A percentile compares a stretch with the other conserved stretches of the same genome.
These are phyloP conservation scores for Cydonia oblonga DNA, from an alignment of 331 rosid species.

Conservation along the genomic window DNA sequence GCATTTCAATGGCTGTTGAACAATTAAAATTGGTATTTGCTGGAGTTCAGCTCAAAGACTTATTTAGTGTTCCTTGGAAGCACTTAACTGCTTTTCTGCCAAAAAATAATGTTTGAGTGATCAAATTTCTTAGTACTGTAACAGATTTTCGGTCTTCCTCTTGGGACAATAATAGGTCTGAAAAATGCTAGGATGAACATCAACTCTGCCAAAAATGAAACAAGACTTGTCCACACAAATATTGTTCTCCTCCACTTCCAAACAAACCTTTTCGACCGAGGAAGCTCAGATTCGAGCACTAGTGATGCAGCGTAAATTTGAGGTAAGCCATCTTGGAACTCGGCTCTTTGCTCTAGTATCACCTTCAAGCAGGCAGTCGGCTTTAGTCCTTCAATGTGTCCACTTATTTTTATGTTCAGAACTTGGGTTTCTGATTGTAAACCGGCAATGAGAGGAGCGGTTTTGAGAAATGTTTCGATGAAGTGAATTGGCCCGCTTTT, in stretches of 20 bases:
- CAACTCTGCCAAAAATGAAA: slow-evolving; percentile 7
- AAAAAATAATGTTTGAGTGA: background rate
- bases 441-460: slow-evolving; percentile 10
- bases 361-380: slow-evolving; percentile 12
- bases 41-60: too few relatives aligned
- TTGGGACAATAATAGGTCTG: background rate
- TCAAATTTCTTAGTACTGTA: background rate
- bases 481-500: background rate
- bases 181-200: slow-evolving; percentile 1
- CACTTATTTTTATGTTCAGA: slow-evolving; percentile 4
- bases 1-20: background rate
- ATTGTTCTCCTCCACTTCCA: slow-evolving; percentile 18
- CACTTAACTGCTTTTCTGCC: background rate
- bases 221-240: slow-evolving; percentile 11
- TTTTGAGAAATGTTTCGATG: background rate
- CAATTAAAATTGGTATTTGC: too few relatives aligned
- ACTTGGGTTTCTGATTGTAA: slow-evolving; percentile 18
- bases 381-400: slow-evolving; percentile 7
- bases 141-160: background rate
- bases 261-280: background rate
- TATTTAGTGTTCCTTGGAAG: background rate
- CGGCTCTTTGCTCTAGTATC: slow-evolving; percentile 13
- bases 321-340: slow-evolving; percentile 1
- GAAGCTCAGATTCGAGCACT: slow-evolving; percentile 13
- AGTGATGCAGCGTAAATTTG: slow-evolving; percentile 2